Base-by-base conservation (phyloP, 305 asterid species). In the Fraxinus latifolia region DNA sequence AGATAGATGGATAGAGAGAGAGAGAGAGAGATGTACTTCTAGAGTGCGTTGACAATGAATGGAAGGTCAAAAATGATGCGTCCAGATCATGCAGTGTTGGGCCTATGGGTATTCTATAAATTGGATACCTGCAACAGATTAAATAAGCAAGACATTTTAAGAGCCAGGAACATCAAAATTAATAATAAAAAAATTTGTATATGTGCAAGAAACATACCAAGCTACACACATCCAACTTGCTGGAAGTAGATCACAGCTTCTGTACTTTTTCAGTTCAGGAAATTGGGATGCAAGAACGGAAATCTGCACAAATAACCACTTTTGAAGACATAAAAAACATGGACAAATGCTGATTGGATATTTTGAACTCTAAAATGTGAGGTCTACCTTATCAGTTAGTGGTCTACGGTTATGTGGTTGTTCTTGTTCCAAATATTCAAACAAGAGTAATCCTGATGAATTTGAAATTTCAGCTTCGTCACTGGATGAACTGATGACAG, bases 141-240 rank as follows among this genome's bases (percentile, higher is more conserved):
- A 80, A 42, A 75, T 86, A 78, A 37, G 67, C 80, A 85, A 53
- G 81, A 67, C 42, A 76, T 72, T 15, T 44, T 36, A 33, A 84
- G 76, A 55, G 53, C 77, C 77, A 23, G 14, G 60, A 71, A 83
- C 65, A 39, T 31, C 3, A 19, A 36, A 76, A 76, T 47, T 50
- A 77, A 79, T 55, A 29, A 68, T 37, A 44, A 11, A 44, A 74
- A 71, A 78, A 12, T 12, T 25, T 44, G 17, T 9, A 42, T 2
- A n/a, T 53, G 19, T 5, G 9, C 2, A 53, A 53, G 7, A 81
- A 82, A 77, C 89, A 78, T 86, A 95, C 99, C 99, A 95, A 76
- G 99, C 99, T 47, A 95, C 90, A 53, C 87, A 88, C 72, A 95
- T 87, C 99, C 99, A 95, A 84, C 99, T 95, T 27, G 92, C 39